These are phyloP conservation scores for Gelatoporia subvermispora DNA, from an alignment of 768 basidiomycete species.

Conservation along the genomic window DNA sequence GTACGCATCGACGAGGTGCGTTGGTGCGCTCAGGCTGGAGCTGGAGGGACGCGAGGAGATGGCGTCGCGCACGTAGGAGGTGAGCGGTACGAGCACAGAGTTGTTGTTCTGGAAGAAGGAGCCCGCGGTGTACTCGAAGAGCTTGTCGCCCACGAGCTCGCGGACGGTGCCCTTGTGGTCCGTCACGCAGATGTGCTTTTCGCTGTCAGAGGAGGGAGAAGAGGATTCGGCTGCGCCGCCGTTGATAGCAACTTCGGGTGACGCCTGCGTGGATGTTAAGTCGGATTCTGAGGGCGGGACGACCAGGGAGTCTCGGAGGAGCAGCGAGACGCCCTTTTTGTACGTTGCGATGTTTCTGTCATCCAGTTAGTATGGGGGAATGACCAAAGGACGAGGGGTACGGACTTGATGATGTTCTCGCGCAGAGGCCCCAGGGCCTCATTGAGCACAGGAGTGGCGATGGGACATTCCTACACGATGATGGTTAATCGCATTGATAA, in stretches of 20 bases:
- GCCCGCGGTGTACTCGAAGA: constrained; percentile 82
- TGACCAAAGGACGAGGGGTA: neutral
- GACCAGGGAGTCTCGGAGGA: constrained; percentile 81
- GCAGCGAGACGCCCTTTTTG: constrained; percentile 83
- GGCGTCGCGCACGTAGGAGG: constrained; percentile 75
- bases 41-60: constrained; percentile 40
- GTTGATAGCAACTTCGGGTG: no score
- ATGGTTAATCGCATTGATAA: no score
- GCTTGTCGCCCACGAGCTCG: constrained; percentile 73
- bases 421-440: constrained; percentile 56
- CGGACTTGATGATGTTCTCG: constrained; percentile 63
- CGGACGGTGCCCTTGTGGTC: constrained; percentile 77
- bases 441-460: constrained; percentile 81
- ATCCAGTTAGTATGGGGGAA: constrained; percentile 3
- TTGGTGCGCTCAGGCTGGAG: constrained; percentile 34
- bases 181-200: constrained; percentile 75
- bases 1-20: constrained; percentile 93
- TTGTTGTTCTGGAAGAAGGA: constrained; percentile 99
- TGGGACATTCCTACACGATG: constrained; percentile 76
- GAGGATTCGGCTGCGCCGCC: no score
- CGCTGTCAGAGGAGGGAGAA: constrained; percentile 5
- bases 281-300: constrained; percentile 18
- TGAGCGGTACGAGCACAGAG: constrained; percentile 78
- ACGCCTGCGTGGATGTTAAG: neutral
- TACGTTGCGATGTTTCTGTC: constrained; percentile 73